Evolutionary conservation across 306 rosid genomes (phyloP).

Genomic region (Prinsepia uniflora): DNA sequence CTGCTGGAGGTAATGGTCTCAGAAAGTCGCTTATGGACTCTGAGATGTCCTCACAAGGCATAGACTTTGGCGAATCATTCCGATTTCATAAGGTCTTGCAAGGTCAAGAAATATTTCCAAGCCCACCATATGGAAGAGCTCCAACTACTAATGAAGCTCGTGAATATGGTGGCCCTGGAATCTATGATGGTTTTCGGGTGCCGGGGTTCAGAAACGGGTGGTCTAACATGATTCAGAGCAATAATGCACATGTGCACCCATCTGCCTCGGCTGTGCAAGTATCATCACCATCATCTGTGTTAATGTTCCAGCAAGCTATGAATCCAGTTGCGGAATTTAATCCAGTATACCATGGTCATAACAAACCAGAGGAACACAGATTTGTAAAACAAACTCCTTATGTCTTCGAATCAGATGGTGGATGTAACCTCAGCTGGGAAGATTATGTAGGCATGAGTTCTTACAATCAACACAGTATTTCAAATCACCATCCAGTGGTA

Average conservation of each 20-base stretch:
- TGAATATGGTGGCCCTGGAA: slow-evolving; percentile 52
- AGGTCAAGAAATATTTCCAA: slow-evolving; percentile 98
- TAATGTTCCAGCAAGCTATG: slow-evolving; percentile 83
- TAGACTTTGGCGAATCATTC: slow-evolving; percentile 74
- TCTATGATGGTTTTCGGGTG: slow-evolving; percentile 49
- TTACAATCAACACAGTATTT: slow-evolving; percentile 26
- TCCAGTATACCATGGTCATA: slow-evolving; percentile 19
- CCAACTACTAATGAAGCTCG: slow-evolving; percentile 38
- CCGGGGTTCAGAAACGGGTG: slow-evolving; percentile 58
- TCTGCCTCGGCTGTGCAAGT: slow-evolving; percentile 56
- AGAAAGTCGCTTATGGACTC: slow-evolving; percentile 44
- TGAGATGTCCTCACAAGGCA: slow-evolving; percentile 55
- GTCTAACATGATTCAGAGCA: slow-evolving; percentile 44
- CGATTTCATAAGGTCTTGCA: slow-evolving; percentile 99
- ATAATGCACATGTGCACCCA: slow-evolving; percentile 36
- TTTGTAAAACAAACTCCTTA: slow-evolving; percentile 18
- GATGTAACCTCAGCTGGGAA: slow-evolving; percentile 28
- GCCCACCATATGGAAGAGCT: slow-evolving; percentile 61
- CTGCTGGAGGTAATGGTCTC: slow-evolving; percentile 48
- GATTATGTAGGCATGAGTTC: slow-evolving; percentile 30
- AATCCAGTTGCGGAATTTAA: slow-evolving; percentile 43
- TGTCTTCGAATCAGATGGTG: slow-evolving; percentile 36
- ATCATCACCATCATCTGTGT: slow-evolving; percentile 92
- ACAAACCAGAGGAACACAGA: slow-evolving; percentile 31
- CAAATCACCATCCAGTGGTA: slow-evolving; percentile 30